Conservation (phyloP, 345 rosid genomes). For the Aquilaria yunnanensis region DNA sequence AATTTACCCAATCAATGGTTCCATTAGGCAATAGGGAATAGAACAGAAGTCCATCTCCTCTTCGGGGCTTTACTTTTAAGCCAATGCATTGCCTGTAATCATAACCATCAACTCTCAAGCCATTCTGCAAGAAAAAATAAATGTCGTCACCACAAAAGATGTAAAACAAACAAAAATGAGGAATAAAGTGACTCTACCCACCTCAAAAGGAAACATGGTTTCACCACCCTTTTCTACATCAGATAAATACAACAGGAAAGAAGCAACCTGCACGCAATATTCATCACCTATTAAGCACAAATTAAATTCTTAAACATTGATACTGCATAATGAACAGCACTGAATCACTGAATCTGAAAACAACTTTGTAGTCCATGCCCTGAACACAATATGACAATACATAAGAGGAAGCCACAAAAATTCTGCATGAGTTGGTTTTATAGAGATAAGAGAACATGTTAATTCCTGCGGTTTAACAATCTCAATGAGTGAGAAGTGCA, state of each 20-base stretch:
- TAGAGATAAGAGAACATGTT: no score
- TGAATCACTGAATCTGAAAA: no score
- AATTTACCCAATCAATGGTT: slow-evolving; percentile 59
- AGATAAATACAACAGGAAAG: slow-evolving; percentile 61
- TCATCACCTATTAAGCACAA: no score
- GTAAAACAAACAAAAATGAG: slow-evolving; percentile 4
- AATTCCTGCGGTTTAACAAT: no score
- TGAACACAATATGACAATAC: no score
- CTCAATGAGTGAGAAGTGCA: no score
- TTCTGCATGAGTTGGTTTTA: slow-evolving; percentile 6
- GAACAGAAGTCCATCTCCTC: slow-evolving; percentile 71
- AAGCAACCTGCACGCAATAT: slow-evolving; percentile 38
- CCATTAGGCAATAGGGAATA: slow-evolving; percentile 59
- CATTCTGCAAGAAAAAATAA: slow-evolving; percentile 33
- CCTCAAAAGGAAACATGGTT: slow-evolving; percentile 85
- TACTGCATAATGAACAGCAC: no score
- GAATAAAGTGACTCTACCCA: slow-evolving; percentile 16
- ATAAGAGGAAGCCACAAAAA: neutral
- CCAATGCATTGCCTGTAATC: slow-evolving; percentile 61
- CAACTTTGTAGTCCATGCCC: neutral
- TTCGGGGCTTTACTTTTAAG: slow-evolving; percentile 67
- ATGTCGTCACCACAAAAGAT: neutral
- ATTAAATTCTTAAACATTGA: no score
- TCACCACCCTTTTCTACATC: slow-evolving; percentile 79
- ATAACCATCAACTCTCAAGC: slow-evolving; percentile 28